Evolutionary conservation across 225 moss, liverwort and hornwort genomes (phyloP).

Genomic region (Marchantia paleacea): DNA sequence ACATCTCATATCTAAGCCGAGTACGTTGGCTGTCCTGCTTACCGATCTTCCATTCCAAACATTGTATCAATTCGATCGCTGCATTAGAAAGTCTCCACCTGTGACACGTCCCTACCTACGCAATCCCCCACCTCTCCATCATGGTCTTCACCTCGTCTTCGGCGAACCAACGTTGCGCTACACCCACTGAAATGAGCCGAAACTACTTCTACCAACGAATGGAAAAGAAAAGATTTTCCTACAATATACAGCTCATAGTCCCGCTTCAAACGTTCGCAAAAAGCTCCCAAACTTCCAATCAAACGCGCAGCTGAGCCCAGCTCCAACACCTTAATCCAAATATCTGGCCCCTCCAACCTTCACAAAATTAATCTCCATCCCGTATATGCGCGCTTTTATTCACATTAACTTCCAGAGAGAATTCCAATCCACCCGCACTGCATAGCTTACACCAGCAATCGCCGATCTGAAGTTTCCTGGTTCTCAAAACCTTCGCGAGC

Average conservation of each 20-base stretch:
- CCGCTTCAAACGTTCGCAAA: neutral
- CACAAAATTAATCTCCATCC: neutral
- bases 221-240: neutral
- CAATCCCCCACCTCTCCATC: neutral
- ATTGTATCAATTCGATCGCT: neutral
- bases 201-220: neutral
- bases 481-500: neutral
- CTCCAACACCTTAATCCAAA: neutral
- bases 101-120: neutral
- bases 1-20: neutral
- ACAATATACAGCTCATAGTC: constrained; percentile 1
- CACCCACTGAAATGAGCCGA: neutral
- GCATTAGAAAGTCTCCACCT: neutral
- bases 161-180: neutral
- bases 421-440: neutral
- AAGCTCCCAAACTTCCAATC: neutral
- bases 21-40: neutral
- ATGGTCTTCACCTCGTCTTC: neutral
- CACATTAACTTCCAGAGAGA: neutral
- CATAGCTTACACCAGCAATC: neutral
- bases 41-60: constrained; percentile 8
- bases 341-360: neutral
- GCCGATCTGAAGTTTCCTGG: neutral
- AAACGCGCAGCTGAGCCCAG: neutral
- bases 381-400: neutral